Conservation (phyloP, 1,139 yeast genomes). For the Saccharomyces hybrid region DNA sequence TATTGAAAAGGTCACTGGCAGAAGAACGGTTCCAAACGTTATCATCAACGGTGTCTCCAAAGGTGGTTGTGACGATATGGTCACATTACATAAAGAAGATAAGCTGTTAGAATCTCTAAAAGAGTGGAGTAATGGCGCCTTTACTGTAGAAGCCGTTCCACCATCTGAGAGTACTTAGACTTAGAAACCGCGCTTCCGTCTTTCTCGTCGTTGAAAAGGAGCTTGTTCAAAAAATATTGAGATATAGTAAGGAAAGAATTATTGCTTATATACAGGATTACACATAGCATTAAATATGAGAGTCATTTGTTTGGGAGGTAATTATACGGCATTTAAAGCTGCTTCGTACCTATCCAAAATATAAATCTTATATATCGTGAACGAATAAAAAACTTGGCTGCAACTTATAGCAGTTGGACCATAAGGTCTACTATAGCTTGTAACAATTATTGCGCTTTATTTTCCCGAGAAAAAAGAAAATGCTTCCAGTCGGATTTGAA, state of each 20-base stretch:
- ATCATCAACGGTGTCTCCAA: slow-evolving; percentile 51
- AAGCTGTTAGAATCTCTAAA: slow-evolving; percentile 7
- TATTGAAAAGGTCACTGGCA: slow-evolving; percentile 46
- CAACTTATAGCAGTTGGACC: neutral
- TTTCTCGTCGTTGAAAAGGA: neutral
- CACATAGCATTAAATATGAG: neutral
- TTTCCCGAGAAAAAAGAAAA: slow-evolving; percentile 8
- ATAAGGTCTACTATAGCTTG: neutral
- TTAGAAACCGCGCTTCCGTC: neutral
- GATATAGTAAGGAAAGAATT: neutral
- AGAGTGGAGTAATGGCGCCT: slow-evolving; percentile 8
- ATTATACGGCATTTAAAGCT: neutral
- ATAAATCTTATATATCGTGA: neutral
- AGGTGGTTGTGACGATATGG: slow-evolving; percentile 75
- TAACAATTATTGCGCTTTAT: neutral
- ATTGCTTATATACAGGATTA: neutral
- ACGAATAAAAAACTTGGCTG: neutral
- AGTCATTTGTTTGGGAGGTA: neutral
- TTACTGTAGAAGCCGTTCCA: neutral
- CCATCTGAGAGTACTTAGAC: neutral
- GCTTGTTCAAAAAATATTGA: neutral
- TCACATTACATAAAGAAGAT: slow-evolving; percentile 41
- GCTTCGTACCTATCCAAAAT: neutral
- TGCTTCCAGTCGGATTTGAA: slow-evolving; percentile 34
- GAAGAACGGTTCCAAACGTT: slow-evolving; percentile 64